Evolutionary conservation across 352 stramenopile genomes (phyloP), one percentile per base, ranked within the genome.

Genomic region (Pythium biforme): DNA sequence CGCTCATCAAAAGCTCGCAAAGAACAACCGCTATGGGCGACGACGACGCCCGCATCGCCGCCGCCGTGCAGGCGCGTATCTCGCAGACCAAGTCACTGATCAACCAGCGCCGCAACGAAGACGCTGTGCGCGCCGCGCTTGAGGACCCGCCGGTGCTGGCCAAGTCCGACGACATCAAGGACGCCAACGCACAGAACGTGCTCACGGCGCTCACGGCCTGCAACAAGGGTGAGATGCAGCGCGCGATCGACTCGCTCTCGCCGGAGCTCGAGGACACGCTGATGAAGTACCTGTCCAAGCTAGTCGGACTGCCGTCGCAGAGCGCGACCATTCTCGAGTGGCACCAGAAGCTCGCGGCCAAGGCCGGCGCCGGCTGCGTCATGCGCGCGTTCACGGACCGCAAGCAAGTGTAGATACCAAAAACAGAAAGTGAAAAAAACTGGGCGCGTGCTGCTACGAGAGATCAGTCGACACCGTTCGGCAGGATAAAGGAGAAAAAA

Each of bases 211-310:
- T 95, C 17, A n/a, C 80, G 47, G 83, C 86, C 20, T 95, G 86
- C 72, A 93, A 92, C 70, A 95, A 95, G 72, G 84, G 82, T 63
- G 86, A 95, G 70, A 92, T 90, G 79, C 81, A 92, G 70, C 83
- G 81, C 59, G 69, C 76, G 26, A 83, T 97, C 60, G 83, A 95
- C 62, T 79, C 75, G 53, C 74, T 97, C 33, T 75, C 50, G 31
- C 77, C 67, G 17, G 73, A 89, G 34, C 62, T 84, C 50, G 84
- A 94, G 59, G 89, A 97, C 66, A 76, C 66, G 9, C 75, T 97
- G 31, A 92, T 96, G 83, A 97, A 96, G 72, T 97, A 96, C 69
- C 66, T 97, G 31, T 88, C 89, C 76, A 82, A 85, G 47, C 87
- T 93, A 40, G 67, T 96, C 20, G 79, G 69, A 2, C 70, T 91